Conservation (phyloP, 164 flowering plant species). For the Macadamia integrifolia region DNA sequence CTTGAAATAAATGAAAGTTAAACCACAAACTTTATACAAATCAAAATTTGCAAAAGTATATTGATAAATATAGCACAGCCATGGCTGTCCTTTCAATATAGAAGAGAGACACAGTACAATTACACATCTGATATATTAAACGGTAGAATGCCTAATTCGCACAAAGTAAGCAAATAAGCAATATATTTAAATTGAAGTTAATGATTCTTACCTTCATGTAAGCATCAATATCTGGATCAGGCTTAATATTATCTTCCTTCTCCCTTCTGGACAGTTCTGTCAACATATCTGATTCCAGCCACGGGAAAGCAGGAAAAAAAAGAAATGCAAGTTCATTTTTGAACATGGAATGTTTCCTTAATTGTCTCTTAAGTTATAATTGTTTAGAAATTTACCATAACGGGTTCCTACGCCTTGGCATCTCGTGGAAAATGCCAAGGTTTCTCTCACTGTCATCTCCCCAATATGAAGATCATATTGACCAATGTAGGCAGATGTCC, state of each 20-base stretch:
- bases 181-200: background rate
- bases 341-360: background rate
- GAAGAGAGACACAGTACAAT: too few relatives aligned
- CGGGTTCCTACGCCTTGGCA: conserved; percentile 62
- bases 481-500: conserved; percentile 56
- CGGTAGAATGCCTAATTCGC: too few relatives aligned
- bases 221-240: conserved; percentile 32
- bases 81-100: too few relatives aligned
- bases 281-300: conserved; percentile 21
- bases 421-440: conserved; percentile 60
- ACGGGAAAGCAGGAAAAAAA: too few relatives aligned
- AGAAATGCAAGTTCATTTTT: background rate
- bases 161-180: too few relatives aligned
- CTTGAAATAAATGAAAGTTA: background rate
- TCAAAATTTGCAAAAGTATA: too few relatives aligned
- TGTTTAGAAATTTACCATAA: conserved; percentile 34
- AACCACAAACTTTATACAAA: too few relatives aligned
- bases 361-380: background rate
- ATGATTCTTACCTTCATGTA: conserved; percentile 30
- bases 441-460: conserved; percentile 66
- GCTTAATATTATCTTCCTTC: conserved; percentile 32
- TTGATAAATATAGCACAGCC: too few relatives aligned
- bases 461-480: conserved; percentile 58
- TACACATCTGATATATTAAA: too few relatives aligned
- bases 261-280: conserved; percentile 32